These are phyloP conservation scores for Ricinus communis DNA, from an alignment of 345 rosid genomes.

Conservation along the genomic window DNA sequence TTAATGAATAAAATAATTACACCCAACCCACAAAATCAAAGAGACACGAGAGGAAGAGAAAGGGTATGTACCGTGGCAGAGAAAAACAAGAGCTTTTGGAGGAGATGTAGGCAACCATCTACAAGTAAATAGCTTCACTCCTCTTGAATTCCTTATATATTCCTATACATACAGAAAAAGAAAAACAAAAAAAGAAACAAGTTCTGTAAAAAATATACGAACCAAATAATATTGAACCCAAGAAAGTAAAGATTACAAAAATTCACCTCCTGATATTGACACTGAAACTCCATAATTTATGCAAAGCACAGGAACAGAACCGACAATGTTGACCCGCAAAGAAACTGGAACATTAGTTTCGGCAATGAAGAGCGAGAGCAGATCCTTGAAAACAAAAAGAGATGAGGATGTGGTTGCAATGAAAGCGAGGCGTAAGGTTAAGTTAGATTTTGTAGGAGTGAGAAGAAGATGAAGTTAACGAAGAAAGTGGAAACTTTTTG, in stretches of 20 bases:
- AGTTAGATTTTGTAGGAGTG: background rate
- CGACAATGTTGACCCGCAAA: background rate
- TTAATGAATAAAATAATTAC: constrained; percentile 33
- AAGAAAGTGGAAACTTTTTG: background rate
- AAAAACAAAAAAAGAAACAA: background rate
- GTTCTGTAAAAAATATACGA: no score
- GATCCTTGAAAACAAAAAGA: background rate
- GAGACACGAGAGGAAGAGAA: background rate
- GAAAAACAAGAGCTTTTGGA: constrained; percentile 82
- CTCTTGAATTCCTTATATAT: constrained; percentile 68
- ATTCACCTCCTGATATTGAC: constrained; percentile 52
- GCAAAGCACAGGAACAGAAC: background rate
- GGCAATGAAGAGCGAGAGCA: background rate
- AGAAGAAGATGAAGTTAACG: background rate
- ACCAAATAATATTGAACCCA: no score
- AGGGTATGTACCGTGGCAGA: constrained; percentile 71
- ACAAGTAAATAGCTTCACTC: constrained; percentile 72
- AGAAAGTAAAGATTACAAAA: no score
- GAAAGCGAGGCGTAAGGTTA: no score
- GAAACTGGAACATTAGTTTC: background rate
- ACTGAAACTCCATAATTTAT: constrained; percentile 34
- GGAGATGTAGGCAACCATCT: constrained; percentile 79
- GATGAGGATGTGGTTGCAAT: background rate
- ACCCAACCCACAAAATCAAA: constrained; percentile 1
- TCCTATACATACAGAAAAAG: constrained; percentile 38